These are phyloP conservation scores for Pleurotus giganteus DNA, from an alignment of 768 basidiomycete species.

Conservation along the genomic window DNA sequence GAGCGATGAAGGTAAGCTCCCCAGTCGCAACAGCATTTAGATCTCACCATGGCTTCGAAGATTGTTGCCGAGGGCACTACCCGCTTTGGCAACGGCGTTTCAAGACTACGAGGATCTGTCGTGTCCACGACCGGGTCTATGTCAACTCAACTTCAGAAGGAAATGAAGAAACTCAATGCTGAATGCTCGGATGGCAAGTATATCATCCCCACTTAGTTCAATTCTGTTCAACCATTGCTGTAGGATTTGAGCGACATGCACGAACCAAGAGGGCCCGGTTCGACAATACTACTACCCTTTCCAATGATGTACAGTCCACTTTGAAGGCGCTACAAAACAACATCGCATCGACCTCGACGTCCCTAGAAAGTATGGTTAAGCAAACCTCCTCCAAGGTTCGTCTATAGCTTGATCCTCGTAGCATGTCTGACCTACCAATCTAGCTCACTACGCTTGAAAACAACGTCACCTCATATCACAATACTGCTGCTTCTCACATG, in stretches of 20 bases:
- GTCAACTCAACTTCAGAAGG: conserved; percentile 49
- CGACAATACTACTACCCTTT: conserved; percentile 53
- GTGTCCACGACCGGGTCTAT: conserved; percentile 48
- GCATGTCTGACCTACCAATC: neutral
- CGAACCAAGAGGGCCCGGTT: conserved; percentile 67
- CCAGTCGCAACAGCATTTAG: neutral
- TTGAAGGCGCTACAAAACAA: conserved; percentile 50
- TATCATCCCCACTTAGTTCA: neutral
- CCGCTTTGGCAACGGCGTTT: conserved; percentile 40
- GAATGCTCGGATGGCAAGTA: conserved; percentile 44
- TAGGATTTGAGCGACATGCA: conserved; percentile 61
- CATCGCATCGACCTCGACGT: conserved; percentile 47
- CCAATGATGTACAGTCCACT: conserved; percentile 47
- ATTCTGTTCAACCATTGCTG: neutral
- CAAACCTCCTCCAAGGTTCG: conserved; percentile 54
- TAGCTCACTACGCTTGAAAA: conserved; percentile 14
- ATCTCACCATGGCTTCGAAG: conserved; percentile 29
- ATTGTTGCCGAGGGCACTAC: conserved; percentile 34
- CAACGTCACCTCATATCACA: conserved; percentile 42
- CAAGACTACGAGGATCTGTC: conserved; percentile 41
- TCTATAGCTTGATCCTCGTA: conserved; percentile 5
- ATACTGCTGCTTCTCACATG: conserved; percentile 40
- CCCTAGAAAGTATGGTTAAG: conserved; percentile 39
- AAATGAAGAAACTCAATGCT: conserved; percentile 40
- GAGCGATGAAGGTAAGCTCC: conserved; percentile 53